Conservation (phyloP, 2,329 filamentous ascomycete species). For the Mollisiaceae sp. region DNA sequence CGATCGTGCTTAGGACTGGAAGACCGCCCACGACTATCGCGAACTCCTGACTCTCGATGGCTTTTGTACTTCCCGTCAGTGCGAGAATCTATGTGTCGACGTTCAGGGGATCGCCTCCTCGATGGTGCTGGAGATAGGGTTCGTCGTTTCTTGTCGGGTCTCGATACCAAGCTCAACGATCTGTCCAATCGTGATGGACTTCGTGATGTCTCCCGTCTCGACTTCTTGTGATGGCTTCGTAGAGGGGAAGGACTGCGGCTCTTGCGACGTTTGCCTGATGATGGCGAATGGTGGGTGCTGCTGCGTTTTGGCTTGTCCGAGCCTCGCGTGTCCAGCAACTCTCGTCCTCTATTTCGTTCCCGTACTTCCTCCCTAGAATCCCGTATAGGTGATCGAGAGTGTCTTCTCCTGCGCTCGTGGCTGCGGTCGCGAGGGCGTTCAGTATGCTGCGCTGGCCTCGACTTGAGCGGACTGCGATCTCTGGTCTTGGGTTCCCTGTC, state of each 20-base stretch:
- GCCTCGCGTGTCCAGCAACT: slow-evolving; percentile 44
- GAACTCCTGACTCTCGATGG: slow-evolving; percentile 33
- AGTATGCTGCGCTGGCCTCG: slow-evolving; percentile 35
- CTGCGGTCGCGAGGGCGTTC: slow-evolving; percentile 40
- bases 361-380: slow-evolving; percentile 41
- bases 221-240: slow-evolving; percentile 43
- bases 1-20: slow-evolving; percentile 37
- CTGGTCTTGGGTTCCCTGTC: slow-evolving; percentile 40
- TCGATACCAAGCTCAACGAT: slow-evolving; percentile 29
- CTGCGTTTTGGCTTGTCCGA: slow-evolving; percentile 41
- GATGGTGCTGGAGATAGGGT: slow-evolving; percentile 37
- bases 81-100: slow-evolving; percentile 30
- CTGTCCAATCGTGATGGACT: slow-evolving; percentile 40
- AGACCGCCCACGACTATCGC: slow-evolving; percentile 40
- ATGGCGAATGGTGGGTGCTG: slow-evolving; percentile 39
- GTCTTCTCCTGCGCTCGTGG: slow-evolving; percentile 39
- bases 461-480: slow-evolving; percentile 40
- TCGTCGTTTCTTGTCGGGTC: slow-evolving; percentile 38
- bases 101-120: slow-evolving; percentile 39
- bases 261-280: slow-evolving; percentile 43
- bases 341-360: slow-evolving; percentile 44
- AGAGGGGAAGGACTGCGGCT: slow-evolving; percentile 42
- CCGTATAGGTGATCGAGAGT: slow-evolving; percentile 39
- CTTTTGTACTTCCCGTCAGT: slow-evolving; percentile 35
- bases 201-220: slow-evolving; percentile 38